Base-by-base conservation (phyloP, 1,284 basidiomycete genomes). In the Thecaphora frezii region DNA sequence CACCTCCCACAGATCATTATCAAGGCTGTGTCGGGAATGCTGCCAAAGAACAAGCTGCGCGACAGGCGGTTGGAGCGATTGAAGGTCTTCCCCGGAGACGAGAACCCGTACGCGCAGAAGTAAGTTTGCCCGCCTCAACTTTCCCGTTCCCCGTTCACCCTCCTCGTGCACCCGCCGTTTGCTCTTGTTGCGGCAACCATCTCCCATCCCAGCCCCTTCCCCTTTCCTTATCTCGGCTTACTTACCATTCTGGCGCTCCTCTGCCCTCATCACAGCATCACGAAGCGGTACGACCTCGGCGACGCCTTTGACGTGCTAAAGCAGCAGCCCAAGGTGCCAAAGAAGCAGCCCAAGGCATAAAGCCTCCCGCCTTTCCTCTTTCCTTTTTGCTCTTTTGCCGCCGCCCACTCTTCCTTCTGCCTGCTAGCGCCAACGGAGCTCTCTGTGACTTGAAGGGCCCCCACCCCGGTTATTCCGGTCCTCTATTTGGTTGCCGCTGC, bases 41-140 rank as follows among this genome's bases (percentile, higher is more conserved):
- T 78, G 45, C 76, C 76, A 2, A 78, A 78, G 59, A 78, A 78
- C 64, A 77, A 68, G 48, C 65, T 77, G 38, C 51, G 76, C 24
- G 75, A 78, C 38, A 48, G 76, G 21, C 68, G 76, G 36, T 51
- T 78, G 30, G 74, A 77, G 54, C 56, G 76, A 24, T 61, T 78
- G 42, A 74, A 76, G 56, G 64, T 78, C 30, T 78, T 74, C 47
- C 58, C 68, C 24, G 72, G 61, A 8, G 74, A 69, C 5, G 57
- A 67, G 39, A 68, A 78, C 49, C 76, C 76, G 13, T 76, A 77
- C 51, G 58, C 43, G 45, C 64, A 66, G 40, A 78, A 78, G 62
- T 65, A 47, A 47, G 62, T 59, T 16, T 14, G 28, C 13, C 28
- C 28, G 28, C 28, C 28, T 30, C 14, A 14, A 14, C 28, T 14